Base-by-base conservation (phyloP, 345 rosid genomes). In the Hypericum perforatum region DNA sequence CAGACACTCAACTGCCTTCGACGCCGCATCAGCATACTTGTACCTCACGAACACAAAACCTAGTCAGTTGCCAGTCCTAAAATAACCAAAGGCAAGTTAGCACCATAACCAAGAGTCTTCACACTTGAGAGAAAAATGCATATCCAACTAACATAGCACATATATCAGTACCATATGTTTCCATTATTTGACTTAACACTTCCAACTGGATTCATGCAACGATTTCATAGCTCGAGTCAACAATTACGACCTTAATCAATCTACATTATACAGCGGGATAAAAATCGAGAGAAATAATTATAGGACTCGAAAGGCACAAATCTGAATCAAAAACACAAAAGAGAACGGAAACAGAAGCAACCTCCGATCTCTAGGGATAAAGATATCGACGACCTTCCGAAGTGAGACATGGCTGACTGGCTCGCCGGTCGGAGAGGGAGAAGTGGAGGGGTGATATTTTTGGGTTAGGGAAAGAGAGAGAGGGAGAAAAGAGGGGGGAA, bases 331-430 rank as follows among this genome's bases (percentile, higher is more conserved):
- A 41, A 0, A 32, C 7, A 45, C 1, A 37, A 2, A 16, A 6
- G 46, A 11, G 22, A 8, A 11, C 11, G 43, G 37, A 22, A 41
- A 11, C 6, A 38, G 6, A 9, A 53, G 37, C 3, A n/a, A 80
- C 95, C 95, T 83, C 60, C 92, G 86, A 74, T 86, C 95, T 67
- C 82, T 81, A 15, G 89, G 95, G 36, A 86, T 83, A 56, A 83
- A 81, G 42, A 86, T 79, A 52, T 86, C 95, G 5, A 83, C 32
- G 4, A 22, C 32, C 32, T 22, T 1, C 32, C 80, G 32, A 78
- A 78, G 58, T 78, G 80, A 41, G 80, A 78, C 84, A 78, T 75
- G 14, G 54, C 38, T n/a, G n/a, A n/a, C 32, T 39, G 16, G 32
- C 11, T 9, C 8, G 13, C 7, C 13, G 2, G 43, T 9, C 8